These are phyloP conservation scores for Phialophora chinensis DNA, from an alignment of 2,329 filamentous ascomycete species.

Conservation along the genomic window DNA sequence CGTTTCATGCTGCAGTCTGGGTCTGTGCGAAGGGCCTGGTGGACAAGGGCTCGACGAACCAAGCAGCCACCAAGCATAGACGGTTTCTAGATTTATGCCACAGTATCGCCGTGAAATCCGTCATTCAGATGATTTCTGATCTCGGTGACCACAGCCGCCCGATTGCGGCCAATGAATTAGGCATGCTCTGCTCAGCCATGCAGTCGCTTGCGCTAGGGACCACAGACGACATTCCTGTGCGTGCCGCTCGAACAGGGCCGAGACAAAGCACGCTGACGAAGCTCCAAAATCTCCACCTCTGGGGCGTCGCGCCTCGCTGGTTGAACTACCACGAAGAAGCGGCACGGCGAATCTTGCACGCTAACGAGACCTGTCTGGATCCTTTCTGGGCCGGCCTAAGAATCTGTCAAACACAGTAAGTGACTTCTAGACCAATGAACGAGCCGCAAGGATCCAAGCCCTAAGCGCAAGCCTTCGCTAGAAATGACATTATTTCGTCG, in stretches of 20 bases:
- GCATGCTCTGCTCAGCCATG: conserved; percentile 6
- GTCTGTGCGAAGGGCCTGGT: background rate
- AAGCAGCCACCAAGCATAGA: background rate
- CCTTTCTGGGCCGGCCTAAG: conserved; percentile 4
- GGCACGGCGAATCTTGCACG: conserved; percentile 3
- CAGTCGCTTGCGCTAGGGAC: conserved; percentile 1
- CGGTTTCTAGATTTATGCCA: conserved; percentile 3
- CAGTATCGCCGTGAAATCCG: conserved; percentile 1
- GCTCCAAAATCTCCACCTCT: conserved; percentile 5
- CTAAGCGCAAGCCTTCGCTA: background rate
- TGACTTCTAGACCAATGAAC: background rate
- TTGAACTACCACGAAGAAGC: conserved; percentile 3
- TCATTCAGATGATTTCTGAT: conserved; percentile 5
- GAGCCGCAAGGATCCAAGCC: background rate
- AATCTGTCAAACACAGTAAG: conserved; percentile 8
- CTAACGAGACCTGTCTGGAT: background rate
- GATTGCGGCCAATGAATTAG: background rate
- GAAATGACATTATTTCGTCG: conserved; percentile 2
- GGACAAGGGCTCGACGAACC: background rate
- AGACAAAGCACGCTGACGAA: conserved; percentile 7
- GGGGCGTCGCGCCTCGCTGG: conserved; percentile 2
- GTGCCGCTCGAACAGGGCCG: background rate
- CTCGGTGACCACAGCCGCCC: background rate
- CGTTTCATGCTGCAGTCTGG: conserved; percentile 1
- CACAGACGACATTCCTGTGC: background rate